A percentile compares a stretch with the other conserved stretches of the same genome.
Evolutionary conservation across 129 eudicot genomes (phyloP).

Genomic region (Artemisia annua): DNA sequence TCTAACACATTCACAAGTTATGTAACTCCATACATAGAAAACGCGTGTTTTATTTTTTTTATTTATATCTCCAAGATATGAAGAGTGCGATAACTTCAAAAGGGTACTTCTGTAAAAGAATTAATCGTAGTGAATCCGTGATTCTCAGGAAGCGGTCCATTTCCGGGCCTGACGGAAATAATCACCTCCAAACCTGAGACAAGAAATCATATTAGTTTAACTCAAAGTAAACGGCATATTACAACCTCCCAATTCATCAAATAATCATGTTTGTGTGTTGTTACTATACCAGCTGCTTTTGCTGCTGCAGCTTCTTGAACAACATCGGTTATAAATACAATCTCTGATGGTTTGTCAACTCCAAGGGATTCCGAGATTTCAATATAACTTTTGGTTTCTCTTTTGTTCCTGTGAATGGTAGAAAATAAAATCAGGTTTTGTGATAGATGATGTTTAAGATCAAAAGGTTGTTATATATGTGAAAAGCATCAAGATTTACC

Average conservation of each 20-base stretch:
- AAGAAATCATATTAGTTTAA: neutral
- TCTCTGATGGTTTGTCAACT: slow-evolving; percentile 71
- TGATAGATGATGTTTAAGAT: neutral
- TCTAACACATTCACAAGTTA: no score
- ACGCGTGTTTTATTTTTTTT: no score
- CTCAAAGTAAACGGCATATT: neutral
- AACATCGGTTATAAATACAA: slow-evolving; percentile 82
- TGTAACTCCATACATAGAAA: no score
- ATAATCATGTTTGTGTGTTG: neutral
- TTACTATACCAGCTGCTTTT: slow-evolving; percentile 72
- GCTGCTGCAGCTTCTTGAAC: slow-evolving; percentile 89
- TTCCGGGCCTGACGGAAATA: slow-evolving; percentile 75
- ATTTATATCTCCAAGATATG: no score
- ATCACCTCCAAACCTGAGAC: slow-evolving; percentile 75
- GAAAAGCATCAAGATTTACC: slow-evolving; percentile 38
- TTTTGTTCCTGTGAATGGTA: slow-evolving; percentile 56
- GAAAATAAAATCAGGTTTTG: slow-evolving; percentile 7
- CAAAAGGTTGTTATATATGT: neutral
- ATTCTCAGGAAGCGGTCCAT: slow-evolving; percentile 73
- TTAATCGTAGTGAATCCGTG: slow-evolving; percentile 58
- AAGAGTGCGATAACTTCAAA: slow-evolving; percentile 15
- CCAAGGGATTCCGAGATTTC: slow-evolving; percentile 77
- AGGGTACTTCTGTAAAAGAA: slow-evolving; percentile 63
- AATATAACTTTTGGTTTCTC: slow-evolving; percentile 73
- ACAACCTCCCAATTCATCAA: slow-evolving; percentile 9